Evolutionary conservation across 2,329 filamentous ascomycete genomes (phyloP).

Genomic region (Phaeomoniella chlamydospora): DNA sequence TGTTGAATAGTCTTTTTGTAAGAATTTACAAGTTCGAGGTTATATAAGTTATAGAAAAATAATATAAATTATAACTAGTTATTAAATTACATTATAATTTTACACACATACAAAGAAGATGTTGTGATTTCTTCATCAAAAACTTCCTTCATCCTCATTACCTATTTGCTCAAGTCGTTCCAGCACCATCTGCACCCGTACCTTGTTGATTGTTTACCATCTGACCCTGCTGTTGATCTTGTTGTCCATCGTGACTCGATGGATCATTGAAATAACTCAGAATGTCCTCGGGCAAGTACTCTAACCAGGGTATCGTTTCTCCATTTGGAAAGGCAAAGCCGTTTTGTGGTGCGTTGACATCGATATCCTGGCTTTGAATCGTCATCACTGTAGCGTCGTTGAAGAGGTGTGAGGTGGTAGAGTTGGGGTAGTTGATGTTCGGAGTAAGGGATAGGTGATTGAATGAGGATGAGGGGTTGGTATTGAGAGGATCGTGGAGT

Average conservation of each 20-base stretch:
- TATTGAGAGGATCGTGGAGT: conserved; percentile 11
- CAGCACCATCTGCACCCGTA: no score
- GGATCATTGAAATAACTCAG: conserved; percentile 36
- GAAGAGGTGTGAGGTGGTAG: conserved; percentile 15
- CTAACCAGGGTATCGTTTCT: conserved; percentile 62
- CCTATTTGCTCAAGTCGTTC: no score
- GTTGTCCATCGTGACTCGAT: neutral
- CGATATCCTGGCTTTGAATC: conserved; percentile 64
- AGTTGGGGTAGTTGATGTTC: neutral
- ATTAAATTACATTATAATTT: no score
- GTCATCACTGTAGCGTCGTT: conserved; percentile 42
- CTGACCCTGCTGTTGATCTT: no score
- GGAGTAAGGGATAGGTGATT: neutral
- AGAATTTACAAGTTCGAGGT: no score
- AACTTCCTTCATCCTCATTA: no score
- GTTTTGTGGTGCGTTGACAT: conserved; percentile 36
- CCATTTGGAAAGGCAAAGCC: conserved; percentile 32
- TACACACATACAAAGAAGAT: no score
- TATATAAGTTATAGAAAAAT: no score
- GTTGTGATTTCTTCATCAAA: no score
- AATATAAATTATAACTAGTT: no score
- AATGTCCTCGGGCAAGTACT: conserved; percentile 56
- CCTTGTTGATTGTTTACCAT: no score
- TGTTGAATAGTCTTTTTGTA: no score
- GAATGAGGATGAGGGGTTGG: conserved; percentile 12